Percentiles rank a stretch among this genome's conserved stretches.
Conservation (phyloP, 2,329 filamentous ascomycete genomes). For the Alternaria arborescens region DNA sequence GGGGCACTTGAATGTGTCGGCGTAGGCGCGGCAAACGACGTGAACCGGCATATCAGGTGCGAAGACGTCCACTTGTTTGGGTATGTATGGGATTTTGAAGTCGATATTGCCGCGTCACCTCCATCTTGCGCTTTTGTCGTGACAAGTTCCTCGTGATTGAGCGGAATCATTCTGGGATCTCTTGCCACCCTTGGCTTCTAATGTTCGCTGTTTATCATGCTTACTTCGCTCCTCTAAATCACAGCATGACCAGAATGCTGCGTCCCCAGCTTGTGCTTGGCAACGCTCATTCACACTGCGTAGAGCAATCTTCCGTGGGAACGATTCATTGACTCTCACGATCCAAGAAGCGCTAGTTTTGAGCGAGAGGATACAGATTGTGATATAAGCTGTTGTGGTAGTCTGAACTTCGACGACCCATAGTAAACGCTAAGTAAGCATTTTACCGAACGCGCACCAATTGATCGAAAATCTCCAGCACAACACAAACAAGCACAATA, state of each 20-base stretch:
- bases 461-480: slow-evolving; percentile 3
- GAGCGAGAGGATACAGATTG: neutral
- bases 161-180: neutral
- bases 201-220: neutral
- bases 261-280: neutral
- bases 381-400: neutral
- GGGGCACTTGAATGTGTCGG: neutral
- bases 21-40: neutral
- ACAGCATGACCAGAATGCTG: neutral
- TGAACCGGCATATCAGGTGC: neutral
- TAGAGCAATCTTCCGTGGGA: neutral
- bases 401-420: neutral
- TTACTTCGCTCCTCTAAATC: neutral
- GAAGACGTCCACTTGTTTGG: neutral
- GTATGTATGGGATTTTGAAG: neutral
- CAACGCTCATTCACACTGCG: neutral
- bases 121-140: neutral
- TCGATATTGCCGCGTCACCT: neutral
- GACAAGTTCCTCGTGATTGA: neutral
- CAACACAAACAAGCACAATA: slow-evolving; percentile 6
- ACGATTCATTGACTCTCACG: too few species aligned
- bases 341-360: neutral
- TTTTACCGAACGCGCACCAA: slow-evolving; percentile 18
- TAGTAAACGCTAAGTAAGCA: slow-evolving; percentile 13
- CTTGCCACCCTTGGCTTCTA: neutral